Evolutionary conservation across 306 rosid genomes (phyloP), one percentile per base, ranked within the genome.

Genomic region (Mucuna pruriens): DNA sequence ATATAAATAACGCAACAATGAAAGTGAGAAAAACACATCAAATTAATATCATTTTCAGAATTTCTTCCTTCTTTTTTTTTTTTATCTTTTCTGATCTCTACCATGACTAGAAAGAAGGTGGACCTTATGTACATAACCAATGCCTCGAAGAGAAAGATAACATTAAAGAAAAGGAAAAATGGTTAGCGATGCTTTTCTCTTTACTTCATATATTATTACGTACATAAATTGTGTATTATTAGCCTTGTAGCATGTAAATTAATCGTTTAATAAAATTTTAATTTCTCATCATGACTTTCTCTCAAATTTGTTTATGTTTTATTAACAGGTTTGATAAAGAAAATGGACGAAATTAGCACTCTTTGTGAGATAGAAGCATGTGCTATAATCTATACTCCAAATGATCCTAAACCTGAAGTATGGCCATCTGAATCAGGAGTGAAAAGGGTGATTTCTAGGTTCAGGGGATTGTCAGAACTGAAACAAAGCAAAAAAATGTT

Each of bases 321-420:
- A 33, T 26, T 4, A 57, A 39, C 5, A 79, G 83, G 83, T 13
- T 55, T 79, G 42, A 44, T 42, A 0, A 79, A 79, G 62, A 79
- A 79, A 33, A 5, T 79, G 63, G 11, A 57, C 29, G 83, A 79
- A 69, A 79, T 79, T 4, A 69, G 71, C 61, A 79, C 62, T 4
- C 61, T 79, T 13, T 79, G 83, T 69, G 83, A 77, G 36, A 69
- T 84, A 42, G 81, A 84, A 0, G 86, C 86, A 3, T 84, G 87
- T 52, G 85, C 80, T 29, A 51, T 84, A 29, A 17, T 87, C 1
- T 87, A 81, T 6, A 11, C 33, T 48, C 75, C 49, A 25, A 40
- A 58, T 29, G 82, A 81, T 22, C 17, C 62, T 60, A 62, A 77
- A 9, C 84, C 87, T 9, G 76, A 81, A 76, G 48, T 87, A 42